Conservation (phyloP, 2,329 filamentous ascomycete species). For the Aureobasidium namibiae region DNA sequence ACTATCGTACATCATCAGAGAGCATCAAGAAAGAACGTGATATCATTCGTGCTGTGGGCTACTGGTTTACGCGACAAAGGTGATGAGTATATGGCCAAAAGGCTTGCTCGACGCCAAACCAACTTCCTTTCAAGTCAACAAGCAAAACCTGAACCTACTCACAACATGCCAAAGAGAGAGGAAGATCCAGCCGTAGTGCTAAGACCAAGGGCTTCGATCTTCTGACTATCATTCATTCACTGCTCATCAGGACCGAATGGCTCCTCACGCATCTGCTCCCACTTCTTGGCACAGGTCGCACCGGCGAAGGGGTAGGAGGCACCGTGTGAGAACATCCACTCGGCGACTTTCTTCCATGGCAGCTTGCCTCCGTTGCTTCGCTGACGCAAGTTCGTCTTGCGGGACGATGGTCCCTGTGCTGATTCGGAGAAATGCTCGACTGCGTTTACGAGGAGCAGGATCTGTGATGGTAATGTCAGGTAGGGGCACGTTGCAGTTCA, state of each 20-base stretch:
- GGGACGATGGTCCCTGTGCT: constrained; percentile 18
- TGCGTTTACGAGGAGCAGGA: constrained; percentile 16
- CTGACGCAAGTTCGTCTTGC: constrained; percentile 2
- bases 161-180: neutral
- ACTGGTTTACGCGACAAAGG: neutral
- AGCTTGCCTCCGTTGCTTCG: constrained; percentile 30
- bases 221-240: too few relatives aligned
- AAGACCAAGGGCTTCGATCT: neutral
- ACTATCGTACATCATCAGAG: neutral
- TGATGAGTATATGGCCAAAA: neutral
- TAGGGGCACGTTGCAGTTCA: neutral
- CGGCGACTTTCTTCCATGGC: constrained; percentile 51
- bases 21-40: neutral
- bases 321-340: constrained; percentile 44
- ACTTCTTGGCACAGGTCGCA: constrained; percentile 56
- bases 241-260: neutral
- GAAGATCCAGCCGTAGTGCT: neutral
- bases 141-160: neutral
- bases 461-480: constrained; percentile 17
- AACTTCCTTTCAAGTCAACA: neutral
- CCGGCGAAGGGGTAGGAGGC: constrained; percentile 53
- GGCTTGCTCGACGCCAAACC: neutral
- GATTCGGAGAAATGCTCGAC: constrained; percentile 15
- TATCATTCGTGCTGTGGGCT: neutral
- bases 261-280: constrained; percentile 36